Percentiles rank a stretch among this genome's conserved stretches.
Conservation (phyloP, 257 asterid genomes). For the Cinchona pubescens region DNA sequence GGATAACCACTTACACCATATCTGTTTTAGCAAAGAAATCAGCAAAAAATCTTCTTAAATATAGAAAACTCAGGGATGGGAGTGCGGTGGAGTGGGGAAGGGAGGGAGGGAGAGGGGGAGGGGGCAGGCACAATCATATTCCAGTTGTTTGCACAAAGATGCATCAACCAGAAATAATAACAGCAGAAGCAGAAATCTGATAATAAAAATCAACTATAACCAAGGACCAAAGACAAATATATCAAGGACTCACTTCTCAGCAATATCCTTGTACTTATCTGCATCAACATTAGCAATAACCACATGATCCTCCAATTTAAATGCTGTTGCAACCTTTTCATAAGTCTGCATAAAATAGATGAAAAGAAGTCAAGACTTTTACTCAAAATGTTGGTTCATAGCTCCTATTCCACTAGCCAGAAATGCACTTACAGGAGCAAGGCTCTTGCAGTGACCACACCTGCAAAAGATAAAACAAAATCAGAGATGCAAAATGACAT, state of each 20-base stretch:
- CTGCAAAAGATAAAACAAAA: slow-evolving; percentile 42
- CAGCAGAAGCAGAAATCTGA: slow-evolving; percentile 7
- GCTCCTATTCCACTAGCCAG: slow-evolving; percentile 21
- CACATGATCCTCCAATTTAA: slow-evolving; percentile 66
- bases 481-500: slow-evolving; percentile 18
- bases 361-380: slow-evolving; percentile 17
- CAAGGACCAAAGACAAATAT: background rate
- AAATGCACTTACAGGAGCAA: slow-evolving; percentile 78
- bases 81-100: too few species aligned
- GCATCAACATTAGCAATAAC: slow-evolving; percentile 91
- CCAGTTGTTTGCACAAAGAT: background rate
- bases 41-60: slow-evolving; percentile 2
- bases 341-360: slow-evolving; percentile 47
- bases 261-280: slow-evolving; percentile 73
- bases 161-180: background rate
- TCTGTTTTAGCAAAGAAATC: slow-evolving; percentile 27
- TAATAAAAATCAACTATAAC: background rate
- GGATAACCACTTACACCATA: slow-evolving; percentile 61
- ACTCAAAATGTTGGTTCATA: slow-evolving; percentile 8
- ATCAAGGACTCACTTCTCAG: slow-evolving; percentile 62
- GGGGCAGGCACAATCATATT: background rate
- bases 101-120: too few species aligned
- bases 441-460: slow-evolving; percentile 97
- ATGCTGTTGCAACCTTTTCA: slow-evolving; percentile 86
- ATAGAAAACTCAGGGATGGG: background rate